Evolutionary conservation across 768 basidiomycete species (phyloP).

Genomic region (Auricularia cornea): DNA sequence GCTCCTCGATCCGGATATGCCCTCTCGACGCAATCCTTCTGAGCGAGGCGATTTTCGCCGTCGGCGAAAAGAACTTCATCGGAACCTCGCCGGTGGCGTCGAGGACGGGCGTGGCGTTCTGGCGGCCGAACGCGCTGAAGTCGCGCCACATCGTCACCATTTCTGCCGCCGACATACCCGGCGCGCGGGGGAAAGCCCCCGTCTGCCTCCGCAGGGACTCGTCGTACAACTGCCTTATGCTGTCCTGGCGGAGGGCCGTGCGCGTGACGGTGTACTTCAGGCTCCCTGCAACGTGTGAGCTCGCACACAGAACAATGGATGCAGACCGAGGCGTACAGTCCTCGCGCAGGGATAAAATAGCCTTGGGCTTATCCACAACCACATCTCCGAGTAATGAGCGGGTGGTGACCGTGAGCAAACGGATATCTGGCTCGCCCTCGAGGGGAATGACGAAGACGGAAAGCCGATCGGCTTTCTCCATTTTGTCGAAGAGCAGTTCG

Average conservation of each 20-base stretch:
- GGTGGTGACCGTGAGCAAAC: not conserved
- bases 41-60: too few species aligned
- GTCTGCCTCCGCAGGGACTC: not conserved
- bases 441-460: not conserved
- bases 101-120: too few species aligned
- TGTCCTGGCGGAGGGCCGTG: not conserved
- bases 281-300: not conserved
- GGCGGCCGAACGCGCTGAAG: not conserved
- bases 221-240: not conserved
- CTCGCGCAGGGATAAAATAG: not conserved
- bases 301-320: not conserved
- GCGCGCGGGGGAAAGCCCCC: not conserved
- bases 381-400: not conserved
- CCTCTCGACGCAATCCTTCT: too few species aligned
- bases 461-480: not conserved
- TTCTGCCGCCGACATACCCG: not conserved
- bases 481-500: not conserved
- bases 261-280: not conserved
- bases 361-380: not conserved
- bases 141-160: not conserved
- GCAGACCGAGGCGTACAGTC: not conserved
- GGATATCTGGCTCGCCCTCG: not conserved
- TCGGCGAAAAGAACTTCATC: too few species aligned
- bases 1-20: too few species aligned
- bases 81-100: too few species aligned